A percentile compares a stretch with the other conserved stretches of the same genome.
Evolutionary conservation across 805 yeast genomes (phyloP).

Genomic region (Candida caryicola): DNA sequence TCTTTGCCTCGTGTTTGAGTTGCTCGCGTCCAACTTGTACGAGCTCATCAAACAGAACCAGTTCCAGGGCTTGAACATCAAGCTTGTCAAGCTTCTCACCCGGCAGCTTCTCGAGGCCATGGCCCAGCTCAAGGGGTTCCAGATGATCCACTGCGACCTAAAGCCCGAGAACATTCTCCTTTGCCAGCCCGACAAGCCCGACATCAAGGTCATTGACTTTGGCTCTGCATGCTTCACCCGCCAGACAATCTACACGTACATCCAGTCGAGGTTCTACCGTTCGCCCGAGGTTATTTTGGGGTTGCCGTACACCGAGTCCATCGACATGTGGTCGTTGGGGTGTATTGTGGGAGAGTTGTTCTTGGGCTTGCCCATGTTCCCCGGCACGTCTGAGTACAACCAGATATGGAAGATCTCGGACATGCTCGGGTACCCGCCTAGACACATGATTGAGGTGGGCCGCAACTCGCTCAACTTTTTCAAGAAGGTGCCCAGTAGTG

Average conservation of each 20-base stretch:
- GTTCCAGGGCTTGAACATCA: conserved; percentile 83
- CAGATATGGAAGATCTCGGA: conserved; percentile 80
- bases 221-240: conserved; percentile 94
- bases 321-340: conserved; percentile 97
- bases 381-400: conserved; percentile 92
- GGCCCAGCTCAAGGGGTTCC: conserved; percentile 73
- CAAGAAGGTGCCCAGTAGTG: conserved; percentile 35
- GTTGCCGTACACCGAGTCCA: conserved; percentile 84
- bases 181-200: conserved; percentile 76
- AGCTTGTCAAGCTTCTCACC: conserved; percentile 73
- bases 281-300: conserved; percentile 95
- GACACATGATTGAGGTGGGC: conserved; percentile 97
- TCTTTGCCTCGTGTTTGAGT: conserved; percentile 87
- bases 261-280: conserved; percentile 89
- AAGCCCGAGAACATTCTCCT: conserved; percentile 93
- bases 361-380: conserved; percentile 88
- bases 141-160: conserved; percentile 91
- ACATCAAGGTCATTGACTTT: conserved; percentile 89
- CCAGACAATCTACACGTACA: conserved; percentile 84
- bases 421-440: conserved; percentile 83
- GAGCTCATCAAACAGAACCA: conserved; percentile 91
- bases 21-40: conserved; percentile 81
- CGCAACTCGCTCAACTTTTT: conserved; percentile 72
- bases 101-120: conserved; percentile 80
- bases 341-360: conserved; percentile 89